Evolutionary conservation across 345 rosid genomes (phyloP).

Genomic region (Luvunga scandens): DNA sequence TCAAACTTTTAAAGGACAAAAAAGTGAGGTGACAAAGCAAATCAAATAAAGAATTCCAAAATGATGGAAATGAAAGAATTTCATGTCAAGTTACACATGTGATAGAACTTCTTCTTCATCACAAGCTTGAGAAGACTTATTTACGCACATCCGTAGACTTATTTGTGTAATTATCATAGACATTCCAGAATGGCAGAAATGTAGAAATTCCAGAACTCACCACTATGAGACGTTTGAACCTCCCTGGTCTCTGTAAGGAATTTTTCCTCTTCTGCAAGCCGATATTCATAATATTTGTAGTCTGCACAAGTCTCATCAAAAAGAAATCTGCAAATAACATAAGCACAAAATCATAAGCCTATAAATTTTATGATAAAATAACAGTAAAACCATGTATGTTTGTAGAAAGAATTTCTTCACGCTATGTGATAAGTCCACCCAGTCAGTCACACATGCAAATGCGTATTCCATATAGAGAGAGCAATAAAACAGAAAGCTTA

Average conservation of each 20-base stretch:
- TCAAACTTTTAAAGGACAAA: background rate
- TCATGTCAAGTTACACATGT: background rate
- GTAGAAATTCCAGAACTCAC: constrained; percentile 34
- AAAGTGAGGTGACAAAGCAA: background rate
- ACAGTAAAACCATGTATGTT: background rate
- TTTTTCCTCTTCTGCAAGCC: constrained; percentile 80
- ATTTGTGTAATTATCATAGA: background rate
- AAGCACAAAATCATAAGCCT: background rate
- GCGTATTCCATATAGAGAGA: background rate
- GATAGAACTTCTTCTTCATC: background rate
- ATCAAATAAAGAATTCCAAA: background rate
- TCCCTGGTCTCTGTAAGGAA: constrained; percentile 50
- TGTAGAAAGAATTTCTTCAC: background rate
- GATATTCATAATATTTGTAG: constrained; percentile 76
- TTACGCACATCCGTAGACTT: background rate
- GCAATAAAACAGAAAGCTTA: background rate
- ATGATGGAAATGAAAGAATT: background rate
- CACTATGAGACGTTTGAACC: constrained; percentile 40
- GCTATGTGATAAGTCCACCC: background rate
- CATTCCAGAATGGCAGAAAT: background rate
- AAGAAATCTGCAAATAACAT: constrained; percentile 58
- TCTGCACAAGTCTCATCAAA: constrained; percentile 80
- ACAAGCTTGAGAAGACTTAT: background rate
- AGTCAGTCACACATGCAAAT: background rate
- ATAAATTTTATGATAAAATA: background rate